Evolutionary conservation across 495 filamentous ascomycete species (phyloP).

Genomic region (Penicillium bovifimosum): DNA sequence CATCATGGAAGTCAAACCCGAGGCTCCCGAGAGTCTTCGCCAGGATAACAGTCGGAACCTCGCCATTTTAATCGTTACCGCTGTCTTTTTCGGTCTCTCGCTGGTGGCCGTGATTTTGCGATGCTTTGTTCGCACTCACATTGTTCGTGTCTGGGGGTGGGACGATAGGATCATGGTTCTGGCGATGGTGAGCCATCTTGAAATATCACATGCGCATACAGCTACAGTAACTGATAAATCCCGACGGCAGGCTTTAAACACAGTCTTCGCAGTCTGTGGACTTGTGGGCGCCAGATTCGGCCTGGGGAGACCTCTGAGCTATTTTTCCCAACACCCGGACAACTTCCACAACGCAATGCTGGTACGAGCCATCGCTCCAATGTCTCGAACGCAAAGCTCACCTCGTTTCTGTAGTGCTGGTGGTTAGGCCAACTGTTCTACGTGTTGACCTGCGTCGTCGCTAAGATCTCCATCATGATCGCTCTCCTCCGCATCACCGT

Average conservation of each 20-base stretch:
- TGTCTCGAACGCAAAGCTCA: neutral
- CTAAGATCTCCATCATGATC: conserved; percentile 35
- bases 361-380: conserved; percentile 16
- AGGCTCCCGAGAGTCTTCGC: conserved; percentile 6
- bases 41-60: conserved; percentile 19
- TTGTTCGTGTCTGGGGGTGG: conserved; percentile 29
- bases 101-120: conserved; percentile 22
- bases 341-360: conserved; percentile 22
- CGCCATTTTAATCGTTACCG: conserved; percentile 27
- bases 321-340: conserved; percentile 19
- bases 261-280: conserved; percentile 26
- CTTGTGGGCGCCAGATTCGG: conserved; percentile 28
- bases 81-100: conserved; percentile 28
- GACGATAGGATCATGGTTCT: conserved; percentile 30
- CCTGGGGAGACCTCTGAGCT: conserved; percentile 22
- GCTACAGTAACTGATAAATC: neutral
- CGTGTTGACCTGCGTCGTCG: conserved; percentile 28
- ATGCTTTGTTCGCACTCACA: conserved; percentile 27
- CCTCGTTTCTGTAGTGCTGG: conserved; percentile 19
- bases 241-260: conserved; percentile 15
- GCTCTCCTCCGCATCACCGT: conserved; percentile 35
- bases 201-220: no score
- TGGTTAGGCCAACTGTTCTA: conserved; percentile 33
- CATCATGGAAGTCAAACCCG: conserved; percentile 9
- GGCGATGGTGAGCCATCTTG: conserved; percentile 24